These are phyloP conservation scores for Nicotiana otophora DNA, from an alignment of 257 asterid species.

Conservation along the genomic window DNA sequence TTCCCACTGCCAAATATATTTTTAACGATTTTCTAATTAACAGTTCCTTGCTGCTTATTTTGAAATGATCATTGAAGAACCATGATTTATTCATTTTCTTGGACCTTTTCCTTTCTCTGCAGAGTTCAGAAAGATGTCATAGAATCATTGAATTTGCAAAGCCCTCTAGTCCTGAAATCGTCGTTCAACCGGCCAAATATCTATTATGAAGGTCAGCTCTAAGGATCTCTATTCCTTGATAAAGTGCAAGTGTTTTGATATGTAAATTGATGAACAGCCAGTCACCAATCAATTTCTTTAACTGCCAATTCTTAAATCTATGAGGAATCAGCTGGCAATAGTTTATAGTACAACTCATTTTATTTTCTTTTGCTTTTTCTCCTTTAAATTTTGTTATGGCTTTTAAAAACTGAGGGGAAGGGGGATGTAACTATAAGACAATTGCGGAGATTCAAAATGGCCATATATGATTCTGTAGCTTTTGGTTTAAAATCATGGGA, in stretches of 20 bases:
- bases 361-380: not conserved
- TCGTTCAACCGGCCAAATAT: constrained; percentile 95
- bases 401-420: not conserved
- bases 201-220: constrained; percentile 73
- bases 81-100: constrained; percentile 8
- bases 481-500: constrained; percentile 1
- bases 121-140: constrained; percentile 96
- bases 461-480: not conserved
- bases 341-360: not conserved
- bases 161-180: constrained; percentile 81
- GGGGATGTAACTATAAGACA: not conserved
- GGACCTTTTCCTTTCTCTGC: constrained; percentile 29
- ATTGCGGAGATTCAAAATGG: not conserved
- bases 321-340: not conserved
- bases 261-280: not conserved
- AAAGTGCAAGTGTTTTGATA: not conserved
- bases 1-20: not conserved
- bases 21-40: not conserved
- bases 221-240: constrained; percentile 20
- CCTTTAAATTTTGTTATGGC: not conserved
- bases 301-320: not conserved
- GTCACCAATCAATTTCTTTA: not conserved
- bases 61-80: not conserved
- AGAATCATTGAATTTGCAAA: constrained; percentile 64
- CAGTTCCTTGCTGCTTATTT: not conserved